Conservation (phyloP, 2,329 filamentous ascomycete genomes). For the Septoria linicola region DNA sequence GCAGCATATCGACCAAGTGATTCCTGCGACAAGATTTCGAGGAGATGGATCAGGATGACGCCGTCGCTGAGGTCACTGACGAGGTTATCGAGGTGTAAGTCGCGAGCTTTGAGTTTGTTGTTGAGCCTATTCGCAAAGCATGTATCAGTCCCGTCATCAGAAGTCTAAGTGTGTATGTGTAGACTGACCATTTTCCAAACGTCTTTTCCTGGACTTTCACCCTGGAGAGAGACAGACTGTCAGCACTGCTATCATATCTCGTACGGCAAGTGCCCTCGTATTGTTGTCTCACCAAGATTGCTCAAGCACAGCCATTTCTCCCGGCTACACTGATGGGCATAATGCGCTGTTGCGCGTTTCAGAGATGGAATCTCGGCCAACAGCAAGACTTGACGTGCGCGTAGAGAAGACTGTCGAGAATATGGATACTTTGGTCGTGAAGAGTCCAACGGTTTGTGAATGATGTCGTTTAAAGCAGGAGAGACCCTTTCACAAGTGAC, state of each 20-base stretch:
- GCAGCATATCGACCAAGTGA: slow-evolving; percentile 95
- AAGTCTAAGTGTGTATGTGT: not conserved
- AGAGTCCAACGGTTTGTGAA: too few species aligned
- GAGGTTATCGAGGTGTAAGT: slow-evolving; percentile 80
- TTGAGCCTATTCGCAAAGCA: slow-evolving; percentile 66
- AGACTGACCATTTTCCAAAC: slow-evolving; percentile 87
- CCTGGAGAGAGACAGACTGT: slow-evolving; percentile 14
- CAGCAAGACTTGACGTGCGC: too few species aligned
- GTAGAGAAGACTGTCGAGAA: too few species aligned
- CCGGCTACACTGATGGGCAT: slow-evolving; percentile 13
- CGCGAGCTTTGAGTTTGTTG: slow-evolving; percentile 79
- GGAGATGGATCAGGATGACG: slow-evolving; percentile 91
- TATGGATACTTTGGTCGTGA: too few species aligned
- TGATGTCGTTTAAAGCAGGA: too few species aligned
- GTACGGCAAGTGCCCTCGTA: not conserved
- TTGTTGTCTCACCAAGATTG: slow-evolving; percentile 40
- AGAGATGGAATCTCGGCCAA: too few species aligned
- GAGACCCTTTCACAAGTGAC: too few species aligned
- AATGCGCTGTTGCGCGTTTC: slow-evolving; percentile 9
- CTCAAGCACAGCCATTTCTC: slow-evolving; percentile 48
- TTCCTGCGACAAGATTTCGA: slow-evolving; percentile 92
- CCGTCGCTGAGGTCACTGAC: slow-evolving; percentile 90
- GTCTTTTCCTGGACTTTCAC: slow-evolving; percentile 78
- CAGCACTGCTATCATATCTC: slow-evolving; percentile 6
- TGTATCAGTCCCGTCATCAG: not conserved